These are phyloP conservation scores for Plectosphaerella sp. DNA, from an alignment of 2,329 filamentous ascomycete species.

Conservation along the genomic window DNA sequence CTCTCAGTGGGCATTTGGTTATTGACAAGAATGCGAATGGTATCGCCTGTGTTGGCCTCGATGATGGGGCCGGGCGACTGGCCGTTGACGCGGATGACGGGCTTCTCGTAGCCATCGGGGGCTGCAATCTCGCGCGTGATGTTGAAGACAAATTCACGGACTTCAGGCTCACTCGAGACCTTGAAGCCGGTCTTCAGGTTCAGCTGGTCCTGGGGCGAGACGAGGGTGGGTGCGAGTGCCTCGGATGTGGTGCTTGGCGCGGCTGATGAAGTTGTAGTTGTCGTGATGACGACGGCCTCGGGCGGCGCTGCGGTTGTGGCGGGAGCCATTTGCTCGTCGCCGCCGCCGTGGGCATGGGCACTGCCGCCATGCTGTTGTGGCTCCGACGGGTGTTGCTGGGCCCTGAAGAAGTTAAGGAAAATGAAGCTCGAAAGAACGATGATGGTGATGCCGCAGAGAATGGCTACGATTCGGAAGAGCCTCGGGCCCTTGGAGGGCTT, in stretches of 20 bases:
- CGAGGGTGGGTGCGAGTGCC: neutral
- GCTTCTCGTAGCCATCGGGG: conserved; percentile 51
- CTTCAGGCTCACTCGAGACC: conserved; percentile 23
- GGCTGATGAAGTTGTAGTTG: neutral
- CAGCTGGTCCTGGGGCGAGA: neutral
- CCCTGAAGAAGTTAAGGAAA: neutral
- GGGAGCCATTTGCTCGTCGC: neutral
- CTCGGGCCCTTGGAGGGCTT: neutral
- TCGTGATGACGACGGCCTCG: neutral
- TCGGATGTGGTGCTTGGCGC: neutral
- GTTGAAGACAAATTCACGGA: conserved; percentile 50
- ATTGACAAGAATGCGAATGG: conserved; percentile 31
- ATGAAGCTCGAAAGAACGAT: neutral
- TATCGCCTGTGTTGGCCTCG: conserved; percentile 39
- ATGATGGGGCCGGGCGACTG: conserved; percentile 65
- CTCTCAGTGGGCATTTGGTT: conserved; percentile 29
- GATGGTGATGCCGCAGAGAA: neutral
- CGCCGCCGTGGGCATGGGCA: neutral
- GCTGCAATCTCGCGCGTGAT: conserved; percentile 44
- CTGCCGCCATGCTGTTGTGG: neutral
- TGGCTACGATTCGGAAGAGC: neutral
- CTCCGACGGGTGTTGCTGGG: neutral
- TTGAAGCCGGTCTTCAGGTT: neutral
- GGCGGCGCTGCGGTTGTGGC: too few relatives aligned
- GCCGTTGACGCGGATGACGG: conserved; percentile 58